Conservation (phyloP, 768 basidiomycete species). For the Jaapia argillacea region DNA sequence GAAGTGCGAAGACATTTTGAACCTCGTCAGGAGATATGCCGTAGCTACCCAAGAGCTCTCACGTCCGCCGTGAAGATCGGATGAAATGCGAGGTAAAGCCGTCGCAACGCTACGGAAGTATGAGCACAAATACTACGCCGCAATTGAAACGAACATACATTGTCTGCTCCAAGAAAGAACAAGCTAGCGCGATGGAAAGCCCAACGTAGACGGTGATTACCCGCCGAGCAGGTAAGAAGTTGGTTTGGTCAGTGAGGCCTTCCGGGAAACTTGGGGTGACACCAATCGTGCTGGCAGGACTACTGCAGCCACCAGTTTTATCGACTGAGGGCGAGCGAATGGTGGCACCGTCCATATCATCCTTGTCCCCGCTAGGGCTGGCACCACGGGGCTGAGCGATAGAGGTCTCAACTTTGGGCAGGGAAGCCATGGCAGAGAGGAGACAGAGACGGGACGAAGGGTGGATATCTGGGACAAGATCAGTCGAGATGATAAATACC, state of each 20-base stretch:
- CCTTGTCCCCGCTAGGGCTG: no score
- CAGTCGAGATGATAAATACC: no score
- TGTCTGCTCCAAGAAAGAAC: slow-evolving; percentile 13
- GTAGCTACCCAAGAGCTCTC: slow-evolving; percentile 11
- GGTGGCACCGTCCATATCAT: no score
- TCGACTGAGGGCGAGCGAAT: no score
- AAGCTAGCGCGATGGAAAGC: slow-evolving; percentile 10
- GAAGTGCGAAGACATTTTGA: not conserved
- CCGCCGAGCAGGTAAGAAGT: slow-evolving; percentile 11
- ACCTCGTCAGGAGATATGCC: slow-evolving; percentile 10
- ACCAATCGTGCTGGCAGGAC: no score
- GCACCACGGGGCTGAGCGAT: no score
- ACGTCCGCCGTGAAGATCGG: slow-evolving; percentile 8
- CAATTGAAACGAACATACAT: slow-evolving; percentile 6
- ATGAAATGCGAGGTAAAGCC: slow-evolving; percentile 10
- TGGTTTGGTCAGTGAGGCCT: slow-evolving; percentile 13
- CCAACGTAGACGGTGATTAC: slow-evolving; percentile 11
- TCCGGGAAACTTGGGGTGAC: no score
- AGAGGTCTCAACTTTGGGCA: no score
- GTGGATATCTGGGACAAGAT: no score
- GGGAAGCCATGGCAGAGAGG: no score
- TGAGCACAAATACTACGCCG: not conserved
- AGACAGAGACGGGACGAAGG: no score
- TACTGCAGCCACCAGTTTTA: no score
- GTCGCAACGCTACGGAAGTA: slow-evolving; percentile 8